Percentiles rank a stretch among this genome's conserved stretches.
phyloP scores from a whole-genome alignment of 768 basidiomycete genomes.

The Termitomyces sp. region DNA sequence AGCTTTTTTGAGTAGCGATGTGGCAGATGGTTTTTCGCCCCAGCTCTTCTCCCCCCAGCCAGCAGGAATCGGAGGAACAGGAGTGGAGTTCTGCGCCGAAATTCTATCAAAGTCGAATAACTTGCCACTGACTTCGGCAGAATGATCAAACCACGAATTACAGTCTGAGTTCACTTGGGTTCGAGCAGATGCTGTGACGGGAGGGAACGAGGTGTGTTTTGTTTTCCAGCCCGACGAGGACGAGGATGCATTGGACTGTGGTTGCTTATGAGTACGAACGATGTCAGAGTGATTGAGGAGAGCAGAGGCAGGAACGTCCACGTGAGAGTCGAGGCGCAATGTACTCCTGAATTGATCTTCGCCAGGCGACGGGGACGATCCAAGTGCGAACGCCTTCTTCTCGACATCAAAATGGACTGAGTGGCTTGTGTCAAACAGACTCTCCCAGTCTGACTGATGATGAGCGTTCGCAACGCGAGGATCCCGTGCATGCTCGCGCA shows the following conservation, averaged over 20 bases:
- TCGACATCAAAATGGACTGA: conserved; percentile 15
- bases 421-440: conserved; percentile 10
- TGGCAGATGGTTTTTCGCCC: conserved; percentile 12
- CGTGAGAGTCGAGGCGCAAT: background rate
- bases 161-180: background rate
- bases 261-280: conserved; percentile 12
- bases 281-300: conserved; percentile 4
- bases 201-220: conserved; percentile 12
- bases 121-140: background rate
- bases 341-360: conserved; percentile 8
- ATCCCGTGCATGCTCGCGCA: conserved; percentile 11
- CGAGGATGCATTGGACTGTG: conserved; percentile 11
- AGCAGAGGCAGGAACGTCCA: conserved; percentile 1
- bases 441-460: conserved; percentile 12
- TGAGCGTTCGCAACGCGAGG: conserved; percentile 6
- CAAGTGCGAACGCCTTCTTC: conserved; percentile 12
- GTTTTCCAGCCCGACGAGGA: conserved; percentile 21
- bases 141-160: background rate
- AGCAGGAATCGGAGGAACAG: conserved; percentile 15
- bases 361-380: conserved; percentile 1
- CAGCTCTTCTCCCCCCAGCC: conserved; percentile 13
- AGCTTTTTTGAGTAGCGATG: conserved; percentile 13
- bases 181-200: conserved; percentile 7
- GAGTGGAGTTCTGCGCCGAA: background rate
- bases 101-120: conserved; percentile 8